phyloP scores from a whole-genome alignment of 225 moss, liverwort and hornwort genomes.

The Polytrichum commune region DNA sequence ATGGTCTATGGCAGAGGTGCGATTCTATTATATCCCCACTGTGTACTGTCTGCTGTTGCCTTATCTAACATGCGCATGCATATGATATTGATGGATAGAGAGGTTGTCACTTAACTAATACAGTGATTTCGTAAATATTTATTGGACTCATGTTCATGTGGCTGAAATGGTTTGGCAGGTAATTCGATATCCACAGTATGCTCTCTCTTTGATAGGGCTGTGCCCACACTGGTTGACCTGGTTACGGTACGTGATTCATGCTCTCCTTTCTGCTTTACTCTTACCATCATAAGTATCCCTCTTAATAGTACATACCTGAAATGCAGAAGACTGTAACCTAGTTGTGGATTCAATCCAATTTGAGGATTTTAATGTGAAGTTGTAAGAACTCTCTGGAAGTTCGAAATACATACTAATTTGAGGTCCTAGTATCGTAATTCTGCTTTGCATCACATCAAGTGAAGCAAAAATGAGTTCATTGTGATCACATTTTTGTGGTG shows the following conservation, averaged over 20 bases:
- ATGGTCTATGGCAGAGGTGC: constrained; percentile 79
- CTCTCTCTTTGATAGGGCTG: constrained; percentile 48
- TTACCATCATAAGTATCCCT: not conserved
- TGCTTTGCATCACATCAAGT: not conserved
- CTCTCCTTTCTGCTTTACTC: not conserved
- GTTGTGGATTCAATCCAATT: not conserved
- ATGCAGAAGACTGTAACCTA: no score
- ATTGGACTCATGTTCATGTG: not conserved
- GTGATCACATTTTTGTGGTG: not conserved
- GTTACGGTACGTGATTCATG: constrained; percentile 49
- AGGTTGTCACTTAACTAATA: not conserved
- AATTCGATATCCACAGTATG: constrained; percentile 76
- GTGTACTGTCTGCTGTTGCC: not conserved
- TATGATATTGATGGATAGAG: not conserved
- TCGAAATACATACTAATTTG: not conserved
- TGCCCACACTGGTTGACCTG: constrained; percentile 85
- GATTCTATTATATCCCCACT: not conserved
- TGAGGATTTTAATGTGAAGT: not conserved
- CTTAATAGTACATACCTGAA: no score
- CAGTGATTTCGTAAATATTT: not conserved
- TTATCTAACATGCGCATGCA: not conserved
- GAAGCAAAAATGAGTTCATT: not conserved
- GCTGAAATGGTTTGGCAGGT: constrained; percentile 26
- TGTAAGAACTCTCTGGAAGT: not conserved
- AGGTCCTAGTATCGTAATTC: not conserved